These are phyloP conservation scores for Mucor sp. DNA, from an alignment of 371 early-diverging fungal genomes.

Conservation along the genomic window DNA sequence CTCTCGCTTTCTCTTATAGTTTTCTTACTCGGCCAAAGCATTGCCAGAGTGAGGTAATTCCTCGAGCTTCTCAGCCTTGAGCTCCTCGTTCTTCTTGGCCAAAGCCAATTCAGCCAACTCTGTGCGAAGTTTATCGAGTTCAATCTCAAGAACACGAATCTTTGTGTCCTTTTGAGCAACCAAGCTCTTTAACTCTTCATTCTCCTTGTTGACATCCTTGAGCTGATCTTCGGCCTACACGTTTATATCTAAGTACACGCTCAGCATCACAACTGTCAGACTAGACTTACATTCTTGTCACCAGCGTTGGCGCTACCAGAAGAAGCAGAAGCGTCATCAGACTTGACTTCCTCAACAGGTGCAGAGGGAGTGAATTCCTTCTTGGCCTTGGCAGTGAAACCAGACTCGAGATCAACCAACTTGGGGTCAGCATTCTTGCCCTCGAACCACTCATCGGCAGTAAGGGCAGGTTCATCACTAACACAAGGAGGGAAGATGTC, in stretches of 20 bases:
- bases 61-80: constrained; percentile 13
- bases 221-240: constrained; percentile 76
- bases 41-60: constrained; percentile 24
- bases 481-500: constrained; percentile 92
- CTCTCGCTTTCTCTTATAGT: not conserved
- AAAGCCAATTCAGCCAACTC: constrained; percentile 36
- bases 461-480: constrained; percentile 83
- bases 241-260: not conserved
- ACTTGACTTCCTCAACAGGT: constrained; percentile 54
- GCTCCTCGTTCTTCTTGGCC: constrained; percentile 23
- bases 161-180: constrained; percentile 75
- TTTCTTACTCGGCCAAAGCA: constrained; percentile 14
- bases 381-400: constrained; percentile 69
- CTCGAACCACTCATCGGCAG: constrained; percentile 88
- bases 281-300: constrained; percentile 64
- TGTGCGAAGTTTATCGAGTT: constrained; percentile 58
- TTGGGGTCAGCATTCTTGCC: constrained; percentile 83
- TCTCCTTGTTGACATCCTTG: constrained; percentile 76
- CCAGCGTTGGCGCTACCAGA: constrained; percentile 24
- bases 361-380: constrained; percentile 77
- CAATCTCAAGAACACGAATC: constrained; percentile 81
- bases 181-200: constrained; percentile 81
- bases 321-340: constrained; percentile 8
- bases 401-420: constrained; percentile 82
- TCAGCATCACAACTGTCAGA: not conserved